These are phyloP conservation scores for Endoconidiophora polonica DNA, from an alignment of 2,329 filamentous ascomycete genomes.

Conservation along the genomic window DNA sequence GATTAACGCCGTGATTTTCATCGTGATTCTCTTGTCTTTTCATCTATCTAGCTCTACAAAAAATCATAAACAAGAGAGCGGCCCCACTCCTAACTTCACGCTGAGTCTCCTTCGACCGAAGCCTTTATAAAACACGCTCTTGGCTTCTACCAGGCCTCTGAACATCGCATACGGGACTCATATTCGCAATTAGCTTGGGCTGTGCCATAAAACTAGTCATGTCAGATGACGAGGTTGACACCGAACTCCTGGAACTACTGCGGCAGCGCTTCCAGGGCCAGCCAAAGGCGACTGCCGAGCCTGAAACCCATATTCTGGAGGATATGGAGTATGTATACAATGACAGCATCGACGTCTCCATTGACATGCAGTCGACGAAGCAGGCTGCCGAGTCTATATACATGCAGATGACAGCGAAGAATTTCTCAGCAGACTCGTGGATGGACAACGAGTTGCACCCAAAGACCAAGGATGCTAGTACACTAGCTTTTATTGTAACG, in stretches of 20 bases:
- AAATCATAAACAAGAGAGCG: too few species aligned
- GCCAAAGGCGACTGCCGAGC: slow-evolving; percentile 35
- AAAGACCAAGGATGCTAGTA: slow-evolving; percentile 59
- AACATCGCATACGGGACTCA: too few species aligned
- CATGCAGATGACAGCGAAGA: slow-evolving; percentile 63
- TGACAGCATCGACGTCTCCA: slow-evolving; percentile 80
- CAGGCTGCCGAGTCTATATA: slow-evolving; percentile 66
- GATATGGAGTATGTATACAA: slow-evolving; percentile 76
- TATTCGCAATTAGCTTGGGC: too few species aligned
- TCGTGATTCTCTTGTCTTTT: too few species aligned
- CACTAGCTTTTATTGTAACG: slow-evolving; percentile 84
- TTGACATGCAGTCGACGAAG: slow-evolving; percentile 72
- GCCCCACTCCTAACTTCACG: too few species aligned
- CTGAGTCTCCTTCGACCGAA: too few species aligned
- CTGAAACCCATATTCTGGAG: slow-evolving; percentile 68
- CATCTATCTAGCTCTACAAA: too few species aligned
- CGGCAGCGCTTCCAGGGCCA: slow-evolving; percentile 59
- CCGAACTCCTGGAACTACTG: slow-evolving; percentile 71
- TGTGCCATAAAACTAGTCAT: slow-evolving; percentile 29
- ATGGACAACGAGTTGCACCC: slow-evolving; percentile 80
- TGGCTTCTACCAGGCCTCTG: too few species aligned
- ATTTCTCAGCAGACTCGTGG: slow-evolving; percentile 77
- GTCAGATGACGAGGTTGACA: slow-evolving; percentile 86
- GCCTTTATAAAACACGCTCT: too few species aligned
- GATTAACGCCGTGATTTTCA: too few species aligned